Evolutionary conservation across 805 yeast species (phyloP), one percentile per base, ranked within the genome.

Genomic region (Priceomyces melissophilus): DNA sequence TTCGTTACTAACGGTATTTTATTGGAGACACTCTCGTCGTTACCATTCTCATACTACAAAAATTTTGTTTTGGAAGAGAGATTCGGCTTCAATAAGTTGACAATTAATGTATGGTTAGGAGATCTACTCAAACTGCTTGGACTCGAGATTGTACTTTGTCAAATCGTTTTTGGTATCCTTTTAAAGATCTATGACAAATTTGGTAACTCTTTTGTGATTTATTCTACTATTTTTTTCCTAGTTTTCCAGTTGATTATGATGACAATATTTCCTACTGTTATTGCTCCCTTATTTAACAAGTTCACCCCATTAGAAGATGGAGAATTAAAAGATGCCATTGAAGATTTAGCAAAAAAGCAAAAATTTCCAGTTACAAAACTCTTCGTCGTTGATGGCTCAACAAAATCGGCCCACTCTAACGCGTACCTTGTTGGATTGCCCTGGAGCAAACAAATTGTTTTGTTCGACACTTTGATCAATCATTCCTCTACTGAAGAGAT

Each of bases 341-440:
- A 89, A 62, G 70, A 77, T 12, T 77, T 93, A 48, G 96, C 98
- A 13, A 58, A 69, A 11, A 65, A 74, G 40, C 84, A 87, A 57
- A 71, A 79, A 28, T 93, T 93, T 79, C 99, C 99, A 45, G 76
- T 91, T 57, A 78, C 83, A 42, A 81, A 88, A 56, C 70, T 93
- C 41, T 87, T 78, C 55, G 97, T 90, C 35, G 81, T 90, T 58
- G 99, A 93, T 61, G 97, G 98, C n/a, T 90, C 98, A 32, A 87
- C 85, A 59, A 84, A 98, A 71, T 87, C 96, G 1, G 80, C 95
- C 6, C 99, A 93, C 65, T 91, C 98, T 7, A 93, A 93, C 59
- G 99, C 99, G 32, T 91, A 88, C 63, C 93, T 93, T 60, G 79
- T 86, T 52, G 99, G 99, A 4, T 75, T 93, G 54, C 99, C 99